Evolutionary conservation across 495 filamentous ascomycete species (phyloP), one percentile per base, ranked within the genome.

Genomic region (Chlorociboria aeruginascens): DNA sequence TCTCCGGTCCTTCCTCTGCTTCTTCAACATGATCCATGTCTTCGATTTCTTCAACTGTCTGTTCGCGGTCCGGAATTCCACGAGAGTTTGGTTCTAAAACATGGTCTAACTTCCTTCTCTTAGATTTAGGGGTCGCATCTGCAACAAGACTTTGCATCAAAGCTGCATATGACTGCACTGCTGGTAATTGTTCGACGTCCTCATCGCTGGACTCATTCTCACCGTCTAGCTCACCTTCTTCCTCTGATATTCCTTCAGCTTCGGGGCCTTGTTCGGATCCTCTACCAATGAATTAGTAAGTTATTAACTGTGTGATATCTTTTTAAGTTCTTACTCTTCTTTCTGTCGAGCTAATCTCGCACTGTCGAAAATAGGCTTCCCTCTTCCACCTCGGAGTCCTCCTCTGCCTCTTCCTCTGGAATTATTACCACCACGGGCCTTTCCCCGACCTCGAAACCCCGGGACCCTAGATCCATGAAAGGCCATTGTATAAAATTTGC

Each of bases 51-150:
- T 63, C 62, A 25, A 64, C 59, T 29, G 49, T 56, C 40, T 66
- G 59, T 13, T 62, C 58, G 3, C 58, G 51, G 58, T 58, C 32
- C 59, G 53, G 34, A 60, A 56, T 16, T 13, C 10, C 13, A 2
- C 14, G 7, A n/a, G 20, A 12, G 54, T 49, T 51, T n/a, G 44
- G 31, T 3, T 54, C 39, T 12, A 45, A n/a, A 29, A 7, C 14
- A 32, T 71, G 70, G 13, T 73, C 67, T 28, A 86, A 55, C 58
- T 86, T 89, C 56, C 83, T 70, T 63, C 73, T 75, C 61, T 89
- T 94, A 9, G 71, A 63, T 49, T 67, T 73, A 44, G 78, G 78
- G 39, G 67, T 72, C 14, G 69, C 68, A 7, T 72, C 65, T 11
- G 79, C 72, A 25, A 66, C 56, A 28, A 89, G 65, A 38, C 80